These are phyloP conservation scores for Volutella citrinella DNA, from an alignment of 2,329 filamentous ascomycete species.

Conservation along the genomic window DNA sequence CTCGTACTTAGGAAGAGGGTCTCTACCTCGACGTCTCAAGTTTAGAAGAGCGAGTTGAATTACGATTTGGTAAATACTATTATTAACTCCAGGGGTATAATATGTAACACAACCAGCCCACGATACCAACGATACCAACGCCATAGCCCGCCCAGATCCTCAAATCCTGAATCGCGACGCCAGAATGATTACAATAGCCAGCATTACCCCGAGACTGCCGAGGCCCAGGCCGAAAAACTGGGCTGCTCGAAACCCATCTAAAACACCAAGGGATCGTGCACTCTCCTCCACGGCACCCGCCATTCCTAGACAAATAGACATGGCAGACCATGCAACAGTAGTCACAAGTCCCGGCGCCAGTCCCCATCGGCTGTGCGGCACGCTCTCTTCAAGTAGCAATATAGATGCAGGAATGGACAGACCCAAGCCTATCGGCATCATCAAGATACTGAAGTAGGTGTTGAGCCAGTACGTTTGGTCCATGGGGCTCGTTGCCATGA, in stretches of 20 bases:
- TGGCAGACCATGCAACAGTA: conserved; percentile 14
- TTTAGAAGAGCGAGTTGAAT: too few relatives aligned
- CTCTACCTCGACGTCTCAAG: too few relatives aligned
- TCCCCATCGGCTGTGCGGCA: conserved; percentile 22
- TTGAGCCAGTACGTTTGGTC: conserved; percentile 24
- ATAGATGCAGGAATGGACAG: conserved; percentile 18
- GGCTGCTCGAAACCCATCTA: conserved; percentile 21
- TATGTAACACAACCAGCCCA: too few relatives aligned
- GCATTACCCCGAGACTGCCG: too few relatives aligned
- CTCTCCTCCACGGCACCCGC: conserved; percentile 21
- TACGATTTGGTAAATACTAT: too few relatives aligned
- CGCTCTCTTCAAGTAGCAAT: conserved; percentile 15
- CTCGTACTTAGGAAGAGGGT: too few relatives aligned
- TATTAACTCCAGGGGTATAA: too few relatives aligned
- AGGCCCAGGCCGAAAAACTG: conserved; percentile 24
- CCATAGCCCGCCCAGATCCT: too few relatives aligned
- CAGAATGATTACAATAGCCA: too few relatives aligned
- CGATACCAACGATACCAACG: too few relatives aligned
- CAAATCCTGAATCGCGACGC: too few relatives aligned
- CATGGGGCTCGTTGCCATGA: conserved; percentile 20
- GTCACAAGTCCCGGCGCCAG: conserved; percentile 18
- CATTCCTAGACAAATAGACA: conserved; percentile 23
- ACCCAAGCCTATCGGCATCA: conserved; percentile 24
- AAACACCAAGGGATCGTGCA: too few relatives aligned
- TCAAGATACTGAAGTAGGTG: conserved; percentile 21